Evolutionary conservation across 306 rosid genomes (phyloP).

Genomic region (Casuarina glauca): DNA sequence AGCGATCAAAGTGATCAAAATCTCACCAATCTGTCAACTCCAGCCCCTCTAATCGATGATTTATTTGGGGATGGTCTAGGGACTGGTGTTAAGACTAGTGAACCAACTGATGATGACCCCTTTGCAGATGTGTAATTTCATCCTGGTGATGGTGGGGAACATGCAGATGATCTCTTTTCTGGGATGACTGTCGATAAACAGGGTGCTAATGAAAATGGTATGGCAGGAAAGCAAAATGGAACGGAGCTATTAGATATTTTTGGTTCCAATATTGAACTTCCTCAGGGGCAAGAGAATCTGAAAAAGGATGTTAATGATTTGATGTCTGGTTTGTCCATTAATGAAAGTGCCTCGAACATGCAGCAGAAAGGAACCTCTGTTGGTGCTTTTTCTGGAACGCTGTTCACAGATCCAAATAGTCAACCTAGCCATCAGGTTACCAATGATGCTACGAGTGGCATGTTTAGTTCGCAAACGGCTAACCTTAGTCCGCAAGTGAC

Average conservation of each 20-base stretch:
- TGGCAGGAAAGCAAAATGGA: conserved; percentile 42
- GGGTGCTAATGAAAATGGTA: conserved; percentile 32
- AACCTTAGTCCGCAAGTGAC: conserved; percentile 49
- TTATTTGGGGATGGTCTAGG: conserved; percentile 71
- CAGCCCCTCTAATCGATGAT: conserved; percentile 73
- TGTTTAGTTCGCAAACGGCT: conserved; percentile 54
- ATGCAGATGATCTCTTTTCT: conserved; percentile 72
- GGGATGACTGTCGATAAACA: conserved; percentile 73
- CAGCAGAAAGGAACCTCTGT: conserved; percentile 52
- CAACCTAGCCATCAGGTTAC: conserved; percentile 37
- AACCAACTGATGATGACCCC: conserved; percentile 73
- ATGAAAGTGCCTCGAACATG: conserved; percentile 46
- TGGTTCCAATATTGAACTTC: conserved; percentile 48
- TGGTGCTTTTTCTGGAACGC: conserved; percentile 40
- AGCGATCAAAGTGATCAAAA: conserved; percentile 44
- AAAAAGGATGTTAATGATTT: conserved; percentile 50
- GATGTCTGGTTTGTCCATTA: conserved; percentile 65
- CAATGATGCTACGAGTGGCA: conserved; percentile 44
- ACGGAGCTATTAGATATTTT: conserved; percentile 69
- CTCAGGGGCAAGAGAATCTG: conserved; percentile 40
- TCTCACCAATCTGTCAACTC: conserved; percentile 41
- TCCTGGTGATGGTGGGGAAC: conserved; percentile 53
- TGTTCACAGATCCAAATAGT: conserved; percentile 51
- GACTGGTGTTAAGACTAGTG: conserved; percentile 42
- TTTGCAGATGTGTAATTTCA: conserved; percentile 94